phyloP scores from a whole-genome alignment of 176 grass and related monocot species.

The Carex parvula region DNA sequence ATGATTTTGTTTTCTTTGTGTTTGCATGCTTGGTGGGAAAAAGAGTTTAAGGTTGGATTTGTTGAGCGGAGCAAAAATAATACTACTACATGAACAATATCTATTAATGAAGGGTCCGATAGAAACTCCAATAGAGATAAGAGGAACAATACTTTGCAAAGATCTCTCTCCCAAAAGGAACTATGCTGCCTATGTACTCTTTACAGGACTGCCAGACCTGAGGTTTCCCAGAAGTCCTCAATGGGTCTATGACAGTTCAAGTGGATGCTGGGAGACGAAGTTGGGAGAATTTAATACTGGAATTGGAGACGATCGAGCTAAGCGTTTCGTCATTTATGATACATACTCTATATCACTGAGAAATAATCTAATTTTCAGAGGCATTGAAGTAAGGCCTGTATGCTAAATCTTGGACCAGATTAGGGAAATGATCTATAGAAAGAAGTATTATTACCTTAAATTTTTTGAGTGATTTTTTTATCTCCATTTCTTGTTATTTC shows the following conservation, averaged over 20 bases:
- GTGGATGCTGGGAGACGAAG: neutral
- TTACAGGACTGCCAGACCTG: neutral
- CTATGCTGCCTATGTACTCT: conserved; percentile 21
- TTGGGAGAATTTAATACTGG: neutral
- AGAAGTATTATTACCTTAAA: no score
- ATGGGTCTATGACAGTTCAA: no score
- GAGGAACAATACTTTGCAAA: neutral
- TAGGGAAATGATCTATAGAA: no score
- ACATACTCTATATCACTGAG: neutral
- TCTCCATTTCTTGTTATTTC: no score
- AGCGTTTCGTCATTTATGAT: neutral
- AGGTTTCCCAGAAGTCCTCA: no score
- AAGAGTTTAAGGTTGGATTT: conserved; percentile 15
- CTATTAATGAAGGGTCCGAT: neutral
- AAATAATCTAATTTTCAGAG: neutral
- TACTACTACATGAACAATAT: neutral
- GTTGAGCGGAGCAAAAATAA: neutral
- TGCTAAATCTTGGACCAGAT: no score
- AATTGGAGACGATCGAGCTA: neutral
- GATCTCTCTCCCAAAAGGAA: conserved; percentile 24
- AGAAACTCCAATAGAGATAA: conserved; percentile 32
- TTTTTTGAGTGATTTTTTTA: no score
- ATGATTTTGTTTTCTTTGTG: no score
- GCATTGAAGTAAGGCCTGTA: neutral
- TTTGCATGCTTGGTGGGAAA: neutral